Evolutionary conservation across 176 grass and related monocot species (phyloP), one percentile per base, ranked within the genome.

Genomic region (Oryza coarctata): DNA sequence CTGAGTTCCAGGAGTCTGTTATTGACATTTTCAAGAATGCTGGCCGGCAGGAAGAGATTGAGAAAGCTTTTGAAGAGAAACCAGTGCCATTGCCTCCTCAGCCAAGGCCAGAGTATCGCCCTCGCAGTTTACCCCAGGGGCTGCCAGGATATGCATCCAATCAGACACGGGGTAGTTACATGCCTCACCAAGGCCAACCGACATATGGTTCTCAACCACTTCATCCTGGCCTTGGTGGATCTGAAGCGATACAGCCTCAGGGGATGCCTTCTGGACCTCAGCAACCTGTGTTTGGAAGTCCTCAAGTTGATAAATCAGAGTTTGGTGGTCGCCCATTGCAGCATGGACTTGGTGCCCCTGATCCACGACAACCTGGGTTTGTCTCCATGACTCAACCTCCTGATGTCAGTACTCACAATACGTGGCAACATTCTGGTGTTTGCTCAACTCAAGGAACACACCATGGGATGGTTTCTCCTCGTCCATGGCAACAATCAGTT

Each of bases 31-130:
- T 88, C 64, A 80, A 69, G 83, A 73, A 75, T 82, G 82, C 65
- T 3, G 73, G 79, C 29, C 74, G 73, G 18, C 77, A 87, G 31
- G 86, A 83, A 84, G 89, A 86, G 67, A 82, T 91, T 20, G 86
- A 86, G 41, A 52, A 76, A 47, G 72, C 83, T 23, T 91, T 91
- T 81, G 63, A 91, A 83, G 86, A 88, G 74, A 88, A 78, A 75
- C 67, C 81, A 40, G 74, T 68, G 55, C 83, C 44, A 71, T 29
- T 40, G 39, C 35, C 83, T 90, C 84, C 78, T 71, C 66, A 68
- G 79, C 70, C 64, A 64, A 86, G 71, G 17, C 30, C 77, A 39
- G 83, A 79, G 55, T 75, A 70, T 76, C 76, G 63, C 2, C 36
- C 64, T 39, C 43, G 47, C 23, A 74, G 9, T 78, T 36, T 78